Evolutionary conservation across 192 early-diverging fungal genomes (phyloP).

Genomic region (Cladochytrium replicatum): DNA sequence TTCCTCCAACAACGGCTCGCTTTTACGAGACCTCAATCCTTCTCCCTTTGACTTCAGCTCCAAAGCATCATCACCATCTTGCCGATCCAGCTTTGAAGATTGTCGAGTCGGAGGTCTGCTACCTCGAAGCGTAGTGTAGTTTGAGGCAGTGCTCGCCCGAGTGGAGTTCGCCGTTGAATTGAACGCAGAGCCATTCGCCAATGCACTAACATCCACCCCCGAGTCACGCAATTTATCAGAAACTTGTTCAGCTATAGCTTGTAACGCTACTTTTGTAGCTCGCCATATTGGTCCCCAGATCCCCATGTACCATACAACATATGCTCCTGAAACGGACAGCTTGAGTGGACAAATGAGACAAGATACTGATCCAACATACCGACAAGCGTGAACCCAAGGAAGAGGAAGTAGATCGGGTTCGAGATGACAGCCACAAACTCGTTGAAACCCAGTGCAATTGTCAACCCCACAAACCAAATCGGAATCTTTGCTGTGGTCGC

Average conservation of each 20-base stretch:
- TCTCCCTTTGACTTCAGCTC: no score
- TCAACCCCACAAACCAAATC: conserved; percentile 68
- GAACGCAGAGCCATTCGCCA: no score
- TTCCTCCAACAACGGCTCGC: no score
- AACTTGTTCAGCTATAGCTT: conserved; percentile 22
- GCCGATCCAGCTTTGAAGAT: no score
- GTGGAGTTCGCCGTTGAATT: no score
- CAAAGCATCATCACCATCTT: no score
- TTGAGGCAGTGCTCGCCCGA: no score
- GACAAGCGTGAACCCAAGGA: conserved; percentile 16
- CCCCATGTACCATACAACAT: conserved; percentile 29
- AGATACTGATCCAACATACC: neutral
- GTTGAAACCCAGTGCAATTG: conserved; percentile 89
- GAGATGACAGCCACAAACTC: conserved; percentile 71
- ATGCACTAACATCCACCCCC: conserved; percentile 25
- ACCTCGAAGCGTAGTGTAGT: no score
- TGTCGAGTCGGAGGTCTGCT: no score
- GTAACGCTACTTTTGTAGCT: conserved; percentile 20
- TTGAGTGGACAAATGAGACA: conserved; percentile 3
- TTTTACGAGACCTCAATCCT: no score
- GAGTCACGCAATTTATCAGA: conserved; percentile 13
- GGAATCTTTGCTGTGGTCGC: conserved; percentile 78
- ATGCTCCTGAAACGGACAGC: conserved; percentile 14
- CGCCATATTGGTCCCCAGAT: conserved; percentile 28
- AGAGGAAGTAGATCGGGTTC: conserved; percentile 76